phyloP scores from a whole-genome alignment of 768 basidiomycete species.

The Dentipellis sp. region DNA sequence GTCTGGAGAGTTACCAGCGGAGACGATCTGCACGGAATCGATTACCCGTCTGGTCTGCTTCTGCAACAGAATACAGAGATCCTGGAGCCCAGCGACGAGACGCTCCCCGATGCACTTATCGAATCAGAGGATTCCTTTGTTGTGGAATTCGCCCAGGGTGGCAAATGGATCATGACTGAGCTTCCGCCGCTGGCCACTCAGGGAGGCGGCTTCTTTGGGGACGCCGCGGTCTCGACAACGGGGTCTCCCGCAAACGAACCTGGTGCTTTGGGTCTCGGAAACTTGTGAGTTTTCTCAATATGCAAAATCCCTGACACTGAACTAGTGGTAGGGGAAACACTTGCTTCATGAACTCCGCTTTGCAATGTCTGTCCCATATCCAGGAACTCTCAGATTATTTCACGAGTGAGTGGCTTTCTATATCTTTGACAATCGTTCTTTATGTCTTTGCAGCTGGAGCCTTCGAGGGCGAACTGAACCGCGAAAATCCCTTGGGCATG shows the following conservation, averaged over 20 bases:
- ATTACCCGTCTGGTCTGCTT: constrained; percentile 10
- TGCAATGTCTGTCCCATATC: constrained; percentile 93
- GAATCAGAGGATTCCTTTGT: constrained; percentile 61
- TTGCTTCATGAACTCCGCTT: constrained; percentile 98
- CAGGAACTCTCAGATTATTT: constrained; percentile 90
- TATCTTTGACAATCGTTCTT: not conserved
- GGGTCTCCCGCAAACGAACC: constrained; percentile 33
- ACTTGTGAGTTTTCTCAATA: constrained; percentile 55
- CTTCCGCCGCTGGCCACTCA: constrained; percentile 15
- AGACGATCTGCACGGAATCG: constrained; percentile 6
- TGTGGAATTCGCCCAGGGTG: constrained; percentile 60
- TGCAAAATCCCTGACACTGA: not conserved
- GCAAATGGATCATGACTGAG: constrained; percentile 42
- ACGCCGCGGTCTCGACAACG: constrained; percentile 3
- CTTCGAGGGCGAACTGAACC: constrained; percentile 81
- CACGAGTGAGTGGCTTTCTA: constrained; percentile 44
- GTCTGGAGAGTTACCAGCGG: constrained; percentile 48
- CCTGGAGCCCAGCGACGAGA: constrained; percentile 35
- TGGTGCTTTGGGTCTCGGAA: constrained; percentile 81
- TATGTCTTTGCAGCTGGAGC: constrained; percentile 49
- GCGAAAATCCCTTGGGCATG: constrained; percentile 98
- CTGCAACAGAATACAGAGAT: constrained; percentile 26
- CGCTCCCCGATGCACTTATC: constrained; percentile 50
- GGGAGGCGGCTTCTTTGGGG: constrained; percentile 12
- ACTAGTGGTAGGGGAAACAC: constrained; percentile 59